Conservation (phyloP, 192 early-diverging fungal genomes). For the Coemansia sp. region DNA sequence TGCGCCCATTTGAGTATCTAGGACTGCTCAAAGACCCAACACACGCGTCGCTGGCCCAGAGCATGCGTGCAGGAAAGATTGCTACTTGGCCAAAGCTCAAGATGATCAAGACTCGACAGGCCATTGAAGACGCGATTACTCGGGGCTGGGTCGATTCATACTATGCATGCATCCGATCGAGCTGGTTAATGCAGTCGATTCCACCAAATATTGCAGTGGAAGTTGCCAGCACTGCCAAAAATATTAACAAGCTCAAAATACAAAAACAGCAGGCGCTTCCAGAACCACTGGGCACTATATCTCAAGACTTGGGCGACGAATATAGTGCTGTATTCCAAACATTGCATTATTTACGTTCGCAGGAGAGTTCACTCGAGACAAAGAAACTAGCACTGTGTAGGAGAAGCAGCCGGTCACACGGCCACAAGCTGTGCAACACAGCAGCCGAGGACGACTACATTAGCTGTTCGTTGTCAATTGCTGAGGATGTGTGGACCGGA, state of each 20-base stretch:
- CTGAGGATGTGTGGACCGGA: slow-evolving; percentile 18
- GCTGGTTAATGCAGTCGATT: slow-evolving; percentile 2
- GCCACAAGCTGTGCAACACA: neutral
- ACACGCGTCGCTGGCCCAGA: slow-evolving; percentile 53
- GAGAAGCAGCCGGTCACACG: neutral
- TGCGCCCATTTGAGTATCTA: slow-evolving; percentile 63
- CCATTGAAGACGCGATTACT: slow-evolving; percentile 69
- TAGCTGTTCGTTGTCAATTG: slow-evolving; percentile 7
- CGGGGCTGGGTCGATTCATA: slow-evolving; percentile 21
- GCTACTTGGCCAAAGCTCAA: slow-evolving; percentile 77
- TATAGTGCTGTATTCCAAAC: neutral
- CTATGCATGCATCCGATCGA: slow-evolving; percentile 13
- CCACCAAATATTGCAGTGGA: slow-evolving; percentile 7
- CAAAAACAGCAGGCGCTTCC: neutral
- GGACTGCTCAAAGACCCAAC: slow-evolving; percentile 67
- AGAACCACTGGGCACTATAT: neutral
- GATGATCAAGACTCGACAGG: slow-evolving; percentile 73
- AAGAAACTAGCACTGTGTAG: neutral
- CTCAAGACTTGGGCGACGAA: neutral
- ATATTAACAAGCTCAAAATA: neutral
- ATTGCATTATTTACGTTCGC: neutral
- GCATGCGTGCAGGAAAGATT: slow-evolving; percentile 61
- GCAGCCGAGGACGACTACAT: neutral
- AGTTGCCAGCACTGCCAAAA: slow-evolving; percentile 4
- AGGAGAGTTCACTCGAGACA: neutral